These are phyloP conservation scores for Annulohypoxylon nitens DNA, from an alignment of 495 filamentous ascomycete species.

Conservation along the genomic window DNA sequence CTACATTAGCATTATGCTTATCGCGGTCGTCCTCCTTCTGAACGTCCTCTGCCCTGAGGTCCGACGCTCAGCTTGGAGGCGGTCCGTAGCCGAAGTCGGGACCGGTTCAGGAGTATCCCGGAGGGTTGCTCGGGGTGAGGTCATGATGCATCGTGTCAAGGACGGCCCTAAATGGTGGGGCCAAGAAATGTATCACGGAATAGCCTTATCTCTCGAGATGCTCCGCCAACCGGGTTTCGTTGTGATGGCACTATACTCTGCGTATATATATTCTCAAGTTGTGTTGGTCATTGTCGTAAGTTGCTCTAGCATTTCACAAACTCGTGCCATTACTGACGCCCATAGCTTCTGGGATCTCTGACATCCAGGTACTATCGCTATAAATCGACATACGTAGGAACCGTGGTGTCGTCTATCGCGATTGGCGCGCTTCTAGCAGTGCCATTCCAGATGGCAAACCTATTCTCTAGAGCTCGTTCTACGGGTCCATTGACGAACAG, in stretches of 20 bases:
- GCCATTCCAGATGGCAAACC: conserved; percentile 76
- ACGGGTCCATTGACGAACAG: conserved; percentile 67
- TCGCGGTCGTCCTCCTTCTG: conserved; percentile 70
- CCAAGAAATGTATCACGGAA: conserved; percentile 78
- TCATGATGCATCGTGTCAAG: conserved; percentile 78
- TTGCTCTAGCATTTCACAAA: conserved; percentile 47
- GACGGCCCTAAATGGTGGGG: conserved; percentile 79
- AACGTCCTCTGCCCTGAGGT: conserved; percentile 77
- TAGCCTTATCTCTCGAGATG: conserved; percentile 75
- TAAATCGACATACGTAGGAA: conserved; percentile 71
- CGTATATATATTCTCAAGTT: conserved; percentile 82
- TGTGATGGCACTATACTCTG: conserved; percentile 76
- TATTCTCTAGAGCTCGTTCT: conserved; percentile 72
- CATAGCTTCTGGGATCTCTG: conserved; percentile 72
- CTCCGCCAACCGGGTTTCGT: conserved; percentile 76
- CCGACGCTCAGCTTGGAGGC: conserved; percentile 71
- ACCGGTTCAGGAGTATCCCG: conserved; percentile 66
- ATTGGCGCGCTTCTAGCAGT: conserved; percentile 75
- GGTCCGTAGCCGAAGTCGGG: conserved; percentile 73
- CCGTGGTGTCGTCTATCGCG: conserved; percentile 71
- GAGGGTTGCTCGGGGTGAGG: conserved; percentile 75
- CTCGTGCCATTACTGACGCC: conserved; percentile 44
- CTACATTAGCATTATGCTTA: conserved; percentile 74
- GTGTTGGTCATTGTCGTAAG: conserved; percentile 72
- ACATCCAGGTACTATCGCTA: conserved; percentile 73